Evolutionary conservation across 805 yeast genomes (phyloP), one percentile per base, ranked within the genome.

Genomic region (Saccharomycopsis amapae): DNA sequence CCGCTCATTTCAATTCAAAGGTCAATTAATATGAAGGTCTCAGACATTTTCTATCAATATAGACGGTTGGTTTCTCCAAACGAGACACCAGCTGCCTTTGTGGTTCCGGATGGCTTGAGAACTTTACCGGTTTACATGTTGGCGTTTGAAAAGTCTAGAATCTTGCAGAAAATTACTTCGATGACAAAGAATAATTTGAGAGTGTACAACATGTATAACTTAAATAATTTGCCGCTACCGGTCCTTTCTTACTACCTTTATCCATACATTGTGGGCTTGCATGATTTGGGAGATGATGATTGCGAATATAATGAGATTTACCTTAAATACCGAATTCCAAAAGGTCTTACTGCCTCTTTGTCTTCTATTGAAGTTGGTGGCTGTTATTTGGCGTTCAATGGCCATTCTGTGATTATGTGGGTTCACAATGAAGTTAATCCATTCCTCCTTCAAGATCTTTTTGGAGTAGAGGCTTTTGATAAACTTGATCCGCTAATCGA

Each of bases 21-120:
- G 24, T 73, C 77, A 0, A 71, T 84, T 54, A 75, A 68, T 33
- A 69, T 62, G 15, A 78, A 78, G 52, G 49, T 80, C 28, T 66
- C 71, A 5, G 78, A 76, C 28, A 70, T 82, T 10, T 72, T 78
- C 46, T 73, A 82, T 1, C 74, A 75, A 42, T 84, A 81, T 55
- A 71, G 84, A 49, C 25, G 44, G 13, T 52, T 68, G 18, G 73
- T 70, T 17, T 68, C 72, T 5, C 65, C 67, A 10, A 62, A 67
- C 22, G 62, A 70, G 40, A 63, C 68, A 0, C 64, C 73, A 4
- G 71, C 78, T 12, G 75, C 78, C 10, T 67, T 93, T 50, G 72
- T 90, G 4, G 69, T 90, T 60, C 97, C 98, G 0, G 85, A 83
- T 38, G 76, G 90, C 7, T 67, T 93, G 55, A 76, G 77, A 48